A percentile compares a stretch with the other conserved stretches of the same genome.
phyloP scores from a whole-genome alignment of 345 rosid species.

The Corchorus capsularis region DNA sequence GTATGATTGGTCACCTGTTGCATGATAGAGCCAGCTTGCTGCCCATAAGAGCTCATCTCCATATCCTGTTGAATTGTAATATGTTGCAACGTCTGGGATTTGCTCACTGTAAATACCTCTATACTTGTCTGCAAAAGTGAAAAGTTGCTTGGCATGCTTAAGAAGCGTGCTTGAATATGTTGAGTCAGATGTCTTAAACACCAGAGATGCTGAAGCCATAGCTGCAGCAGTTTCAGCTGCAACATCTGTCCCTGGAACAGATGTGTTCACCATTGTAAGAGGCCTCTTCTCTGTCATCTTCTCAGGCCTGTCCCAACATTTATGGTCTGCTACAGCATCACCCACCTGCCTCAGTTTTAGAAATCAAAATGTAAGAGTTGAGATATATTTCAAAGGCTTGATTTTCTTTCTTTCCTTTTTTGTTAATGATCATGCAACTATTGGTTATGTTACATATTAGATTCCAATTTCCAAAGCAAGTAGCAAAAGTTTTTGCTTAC shows the following conservation, averaged over 20 bases:
- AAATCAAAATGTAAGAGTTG: neutral
- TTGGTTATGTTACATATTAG: neutral
- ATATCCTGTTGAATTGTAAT: conserved; percentile 86
- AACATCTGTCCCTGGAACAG: conserved; percentile 85
- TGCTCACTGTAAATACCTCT: conserved; percentile 66
- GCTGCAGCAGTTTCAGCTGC: conserved; percentile 99
- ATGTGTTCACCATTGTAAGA: conserved; percentile 56
- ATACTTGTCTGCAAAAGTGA: conserved; percentile 74
- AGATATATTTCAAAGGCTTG: neutral
- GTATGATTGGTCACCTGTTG: conserved; percentile 73
- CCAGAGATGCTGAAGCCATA: conserved; percentile 92
- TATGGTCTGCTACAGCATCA: conserved; percentile 71
- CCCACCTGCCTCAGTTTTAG: conserved; percentile 67
- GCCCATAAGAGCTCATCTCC: conserved; percentile 97
- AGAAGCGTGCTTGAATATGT: conserved; percentile 75
- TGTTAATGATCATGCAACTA: neutral
- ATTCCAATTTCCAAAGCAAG: neutral
- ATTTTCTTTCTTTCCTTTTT: neutral
- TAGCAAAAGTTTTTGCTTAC: neutral
- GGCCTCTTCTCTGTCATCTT: conserved; percentile 80
- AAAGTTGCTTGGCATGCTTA: conserved; percentile 78
- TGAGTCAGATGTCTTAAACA: conserved; percentile 64
- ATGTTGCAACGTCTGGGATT: conserved; percentile 64
- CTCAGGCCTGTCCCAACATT: conserved; percentile 97
- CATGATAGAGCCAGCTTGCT: conserved; percentile 94